Base-by-base conservation (phyloP, 139 green algal genomes). In the Micractinium sp. region DNA sequence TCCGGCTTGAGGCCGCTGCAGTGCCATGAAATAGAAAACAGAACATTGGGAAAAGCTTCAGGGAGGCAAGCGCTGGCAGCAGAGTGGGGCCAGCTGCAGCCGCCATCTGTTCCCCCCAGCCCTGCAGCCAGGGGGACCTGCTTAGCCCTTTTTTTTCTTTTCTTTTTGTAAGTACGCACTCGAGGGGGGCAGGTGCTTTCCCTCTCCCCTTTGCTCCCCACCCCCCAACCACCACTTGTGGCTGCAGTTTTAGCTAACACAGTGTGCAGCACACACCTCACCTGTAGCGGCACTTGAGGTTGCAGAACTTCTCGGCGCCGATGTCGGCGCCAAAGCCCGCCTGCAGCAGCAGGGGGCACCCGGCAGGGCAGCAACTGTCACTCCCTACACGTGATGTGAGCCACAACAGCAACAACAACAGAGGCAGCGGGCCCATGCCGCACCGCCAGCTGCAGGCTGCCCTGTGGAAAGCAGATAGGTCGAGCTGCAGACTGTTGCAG, bases 251-350 rank as follows among this genome's bases (percentile, higher is more conserved):
- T 16, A 16, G 5, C 47, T 56, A 56, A 56, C 5, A 56, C 47
- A 56, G 47, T 56, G 47, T 56, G 47, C 47, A 9, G 9, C 47
- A 9, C 47, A 56, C 9, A 35, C 20, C 78, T 7, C 78, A 84
- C 78, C 78, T 87, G 67, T 87, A 87, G 1, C 83, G 67, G 67
- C 83, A 87, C 83, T 87, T 87, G 63, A 87, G 79, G 83, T 87
- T 87, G 83, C 83, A 87, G 38, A 87, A 87, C 66, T 99, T 99
- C 93, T 99, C 98, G 77, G 97, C 90, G 13, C 98, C 98, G 78
- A 99, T 99, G 94, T 99, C 98, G 0, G 98, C 95, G 27, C 98
- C 98, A 92, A 99, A 99, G 53, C 98, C 96, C 9, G 97, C 96
- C 94, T 98, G 91, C 41, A 87, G 4, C 33, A 14, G 75, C 9